Conservation (phyloP, 306 rosid species). For the Psophocarpus tetragonolobus region DNA sequence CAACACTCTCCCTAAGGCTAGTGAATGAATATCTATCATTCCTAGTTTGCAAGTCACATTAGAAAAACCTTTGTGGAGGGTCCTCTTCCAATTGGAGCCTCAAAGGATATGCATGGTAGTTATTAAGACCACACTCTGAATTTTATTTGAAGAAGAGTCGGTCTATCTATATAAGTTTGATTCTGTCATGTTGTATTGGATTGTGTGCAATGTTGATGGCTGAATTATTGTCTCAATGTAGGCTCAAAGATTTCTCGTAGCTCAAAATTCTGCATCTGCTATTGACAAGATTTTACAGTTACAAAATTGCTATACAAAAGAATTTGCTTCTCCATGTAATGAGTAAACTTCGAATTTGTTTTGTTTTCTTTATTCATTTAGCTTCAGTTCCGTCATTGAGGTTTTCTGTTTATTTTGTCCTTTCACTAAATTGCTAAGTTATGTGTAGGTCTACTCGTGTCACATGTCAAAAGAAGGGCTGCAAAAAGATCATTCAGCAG, state of each 20-base stretch:
- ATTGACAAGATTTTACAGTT: no score
- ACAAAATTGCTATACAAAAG: no score
- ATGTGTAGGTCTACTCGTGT: constrained; percentile 85
- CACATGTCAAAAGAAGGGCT: constrained; percentile 99
- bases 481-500: constrained; percentile 91
- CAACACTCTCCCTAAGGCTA: not conserved
- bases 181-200: not conserved
- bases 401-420: constrained; percentile 15
- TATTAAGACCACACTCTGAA: not conserved
- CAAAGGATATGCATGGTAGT: not conserved
- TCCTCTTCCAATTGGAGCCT: not conserved
- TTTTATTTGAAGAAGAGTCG: not conserved
- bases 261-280: no score
- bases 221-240: not conserved
- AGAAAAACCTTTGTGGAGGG: not conserved
- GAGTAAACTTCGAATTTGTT: constrained; percentile 15
- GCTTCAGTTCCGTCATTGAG: constrained; percentile 12
- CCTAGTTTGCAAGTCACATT: not conserved
- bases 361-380: constrained; percentile 26
- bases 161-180: not conserved
- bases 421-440: not conserved
- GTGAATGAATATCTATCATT: not conserved
- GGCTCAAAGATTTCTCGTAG: not conserved
- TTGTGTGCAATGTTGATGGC: not conserved
- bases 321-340: no score